A percentile compares a stretch with the other conserved stretches of the same genome.
Conservation (phyloP, 177 flowering plant genomes). For the Telopea speciosissima region DNA sequence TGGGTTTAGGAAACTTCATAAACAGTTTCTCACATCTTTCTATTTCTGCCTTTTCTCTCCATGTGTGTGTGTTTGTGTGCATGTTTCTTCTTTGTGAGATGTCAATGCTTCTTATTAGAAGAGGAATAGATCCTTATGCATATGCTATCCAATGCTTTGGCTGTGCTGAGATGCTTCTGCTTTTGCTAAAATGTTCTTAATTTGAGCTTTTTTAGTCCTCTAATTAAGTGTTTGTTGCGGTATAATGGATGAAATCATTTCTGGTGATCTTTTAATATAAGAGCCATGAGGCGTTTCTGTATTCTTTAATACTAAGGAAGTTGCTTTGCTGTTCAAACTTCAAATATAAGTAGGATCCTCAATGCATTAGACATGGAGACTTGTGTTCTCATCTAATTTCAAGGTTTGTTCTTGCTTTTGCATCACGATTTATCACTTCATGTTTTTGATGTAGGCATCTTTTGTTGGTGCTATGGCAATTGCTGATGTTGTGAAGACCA, state of each 20-base stretch:
- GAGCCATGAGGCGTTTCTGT: not conserved
- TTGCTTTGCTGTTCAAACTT: not conserved
- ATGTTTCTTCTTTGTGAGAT: too few relatives aligned
- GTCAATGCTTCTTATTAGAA: not conserved
- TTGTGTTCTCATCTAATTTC: not conserved
- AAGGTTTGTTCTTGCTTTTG: not conserved
- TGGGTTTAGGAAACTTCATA: too few relatives aligned
- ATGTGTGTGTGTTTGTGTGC: too few relatives aligned
- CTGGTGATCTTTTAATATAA: not conserved
- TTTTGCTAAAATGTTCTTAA: too few relatives aligned
- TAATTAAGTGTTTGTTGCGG: not conserved
- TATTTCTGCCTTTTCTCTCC: too few relatives aligned
- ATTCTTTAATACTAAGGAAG: not conserved
- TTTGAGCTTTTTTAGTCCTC: not conserved
- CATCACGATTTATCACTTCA: not conserved
- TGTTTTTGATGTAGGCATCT: constrained; percentile 43
- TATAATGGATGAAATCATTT: not conserved
- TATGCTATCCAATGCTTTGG: not conserved
- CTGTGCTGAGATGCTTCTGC: not conserved
- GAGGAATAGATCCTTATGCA: not conserved
- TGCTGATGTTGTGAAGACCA: constrained; percentile 93
- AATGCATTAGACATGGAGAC: not conserved
- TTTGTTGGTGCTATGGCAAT: constrained; percentile 97
- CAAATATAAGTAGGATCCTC: not conserved
- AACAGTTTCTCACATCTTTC: too few relatives aligned